Percentiles rank a stretch among this genome's conserved stretches.
Conservation (phyloP, 2,329 filamentous ascomycete genomes). For the Talaromyces marneffei region DNA sequence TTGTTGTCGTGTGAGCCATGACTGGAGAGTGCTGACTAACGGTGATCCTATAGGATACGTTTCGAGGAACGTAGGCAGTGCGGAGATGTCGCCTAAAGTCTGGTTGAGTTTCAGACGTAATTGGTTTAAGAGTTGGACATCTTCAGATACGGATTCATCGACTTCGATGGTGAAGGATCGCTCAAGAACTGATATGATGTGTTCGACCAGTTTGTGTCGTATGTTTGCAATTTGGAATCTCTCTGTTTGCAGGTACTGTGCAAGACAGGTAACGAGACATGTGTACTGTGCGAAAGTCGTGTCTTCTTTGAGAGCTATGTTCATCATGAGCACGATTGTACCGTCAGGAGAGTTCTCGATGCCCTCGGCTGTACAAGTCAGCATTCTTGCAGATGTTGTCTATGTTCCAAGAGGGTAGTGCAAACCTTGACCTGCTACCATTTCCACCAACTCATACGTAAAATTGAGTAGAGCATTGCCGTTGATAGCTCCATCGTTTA, state of each 20-base stretch:
- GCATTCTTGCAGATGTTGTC: background rate
- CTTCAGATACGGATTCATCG: constrained; percentile 26
- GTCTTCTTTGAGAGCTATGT: constrained; percentile 26
- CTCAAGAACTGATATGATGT: constrained; percentile 28
- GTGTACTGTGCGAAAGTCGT: constrained; percentile 27
- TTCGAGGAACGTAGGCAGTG: constrained; percentile 31
- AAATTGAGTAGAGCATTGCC: constrained; percentile 32
- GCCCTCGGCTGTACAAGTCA: constrained; percentile 25
- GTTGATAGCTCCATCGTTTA: constrained; percentile 28
- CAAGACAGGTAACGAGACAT: constrained; percentile 29
- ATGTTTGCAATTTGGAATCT: constrained; percentile 36
- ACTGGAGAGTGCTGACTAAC: constrained; percentile 32
- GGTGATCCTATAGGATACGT: constrained; percentile 35
- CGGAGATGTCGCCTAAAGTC: constrained; percentile 37
- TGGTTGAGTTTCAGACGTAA: constrained; percentile 37
- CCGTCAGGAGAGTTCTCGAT: constrained; percentile 32
- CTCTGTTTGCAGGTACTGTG: constrained; percentile 32
- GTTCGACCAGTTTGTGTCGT: constrained; percentile 27
- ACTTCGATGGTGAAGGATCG: constrained; percentile 26
- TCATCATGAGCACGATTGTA: constrained; percentile 30
- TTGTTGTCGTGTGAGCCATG: constrained; percentile 36
- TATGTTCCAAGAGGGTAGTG: background rate
- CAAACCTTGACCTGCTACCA: constrained; percentile 36
- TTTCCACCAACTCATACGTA: constrained; percentile 37
- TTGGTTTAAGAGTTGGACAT: constrained; percentile 31